These are phyloP conservation scores for Fusarium torreyae DNA, from an alignment of 2,329 filamentous ascomycete species.

Conservation along the genomic window DNA sequence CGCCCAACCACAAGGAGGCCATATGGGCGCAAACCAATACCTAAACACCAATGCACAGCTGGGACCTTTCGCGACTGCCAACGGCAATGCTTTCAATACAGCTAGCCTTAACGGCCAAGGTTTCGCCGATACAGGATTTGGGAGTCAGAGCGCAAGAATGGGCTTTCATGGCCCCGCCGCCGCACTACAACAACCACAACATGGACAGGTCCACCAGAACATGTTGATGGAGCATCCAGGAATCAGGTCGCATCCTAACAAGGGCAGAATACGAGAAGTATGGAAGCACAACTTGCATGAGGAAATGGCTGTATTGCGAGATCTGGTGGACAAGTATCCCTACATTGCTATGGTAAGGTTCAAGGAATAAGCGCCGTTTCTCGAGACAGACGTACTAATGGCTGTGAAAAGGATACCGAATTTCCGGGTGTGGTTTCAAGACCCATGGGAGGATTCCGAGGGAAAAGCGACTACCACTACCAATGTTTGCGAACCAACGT, in stretches of 20 bases:
- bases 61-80: conserved; percentile 74
- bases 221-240: conserved; percentile 61
- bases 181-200: conserved; percentile 73
- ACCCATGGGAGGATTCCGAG: conserved; percentile 94
- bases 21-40: conserved; percentile 79
- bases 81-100: conserved; percentile 70
- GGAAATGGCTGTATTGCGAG: conserved; percentile 88
- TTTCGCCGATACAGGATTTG: conserved; percentile 79
- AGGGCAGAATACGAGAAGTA: conserved; percentile 92
- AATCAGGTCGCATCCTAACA: conserved; percentile 70
- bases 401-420: conserved; percentile 83
- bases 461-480: conserved; percentile 98
- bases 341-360: conserved; percentile 95
- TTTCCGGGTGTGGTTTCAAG: conserved; percentile 98
- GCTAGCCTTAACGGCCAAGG: conserved; percentile 71
- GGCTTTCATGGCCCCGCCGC: conserved; percentile 77
- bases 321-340: conserved; percentile 89
- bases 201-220: conserved; percentile 61
- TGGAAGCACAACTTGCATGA: conserved; percentile 94
- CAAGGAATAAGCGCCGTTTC: conserved; percentile 6
- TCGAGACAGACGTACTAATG: conserved; percentile 34
- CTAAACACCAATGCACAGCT: conserved; percentile 77
- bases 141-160: conserved; percentile 89
- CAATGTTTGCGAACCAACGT: conserved; percentile 98
- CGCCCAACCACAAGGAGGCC: conserved; percentile 65